Percentiles rank a stretch among this genome's conserved stretches.
Evolutionary conservation across 805 yeast genomes (phyloP).

Genomic region (Kluyveromyces wickerhamii): DNA sequence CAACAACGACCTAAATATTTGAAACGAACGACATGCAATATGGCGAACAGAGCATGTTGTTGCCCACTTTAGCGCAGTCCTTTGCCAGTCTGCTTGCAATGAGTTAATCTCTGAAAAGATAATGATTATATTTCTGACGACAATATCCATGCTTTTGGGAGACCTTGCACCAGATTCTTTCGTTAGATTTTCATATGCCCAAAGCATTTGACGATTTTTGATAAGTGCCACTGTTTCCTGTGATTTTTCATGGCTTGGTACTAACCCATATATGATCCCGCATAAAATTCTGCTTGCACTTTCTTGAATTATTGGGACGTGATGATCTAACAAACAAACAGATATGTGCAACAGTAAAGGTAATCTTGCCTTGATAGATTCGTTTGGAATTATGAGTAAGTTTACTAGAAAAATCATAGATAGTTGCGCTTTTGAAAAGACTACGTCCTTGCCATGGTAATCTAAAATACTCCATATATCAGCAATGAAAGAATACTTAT

Average conservation of each 20-base stretch:
- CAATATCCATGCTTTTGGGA: constrained; percentile 74
- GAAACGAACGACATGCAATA: constrained; percentile 94
- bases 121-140: constrained; percentile 55
- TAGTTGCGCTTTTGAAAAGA: constrained; percentile 81
- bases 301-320: constrained; percentile 71
- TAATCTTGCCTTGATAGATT: constrained; percentile 48
- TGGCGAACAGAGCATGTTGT: constrained; percentile 96
- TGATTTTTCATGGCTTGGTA: constrained; percentile 44
- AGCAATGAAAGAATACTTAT: constrained; percentile 66
- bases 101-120: constrained; percentile 44
- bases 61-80: constrained; percentile 83
- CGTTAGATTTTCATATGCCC: constrained; percentile 84
- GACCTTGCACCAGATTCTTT: constrained; percentile 75
- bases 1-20: constrained; percentile 77
- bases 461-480: constrained; percentile 53
- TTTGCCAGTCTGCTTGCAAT: constrained; percentile 78
- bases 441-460: constrained; percentile 54
- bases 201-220: constrained; percentile 44
- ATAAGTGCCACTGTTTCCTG: constrained; percentile 50
- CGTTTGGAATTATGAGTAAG: constrained; percentile 58
- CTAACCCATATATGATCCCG: constrained; percentile 59
- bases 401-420: constrained; percentile 83
- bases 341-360: constrained; percentile 75
- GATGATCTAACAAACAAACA: constrained; percentile 80
- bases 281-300: constrained; percentile 73